phyloP scores from a whole-genome alignment of 73 alveolate genomes.

The Paramecium biaurelia region DNA sequence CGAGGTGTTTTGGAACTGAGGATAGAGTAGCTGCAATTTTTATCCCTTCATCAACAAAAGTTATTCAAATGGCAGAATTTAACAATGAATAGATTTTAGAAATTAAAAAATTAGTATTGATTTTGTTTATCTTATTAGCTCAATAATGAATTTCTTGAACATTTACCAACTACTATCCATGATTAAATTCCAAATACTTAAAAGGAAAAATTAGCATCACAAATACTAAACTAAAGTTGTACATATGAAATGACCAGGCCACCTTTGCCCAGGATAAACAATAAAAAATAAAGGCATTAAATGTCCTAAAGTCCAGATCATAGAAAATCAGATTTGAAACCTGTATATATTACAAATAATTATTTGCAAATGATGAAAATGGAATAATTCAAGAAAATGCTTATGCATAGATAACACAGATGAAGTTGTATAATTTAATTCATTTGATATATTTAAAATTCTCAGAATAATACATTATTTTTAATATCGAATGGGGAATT shows the following conservation, averaged over 20 bases:
- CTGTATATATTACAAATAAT: not conserved
- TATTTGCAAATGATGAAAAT: not conserved
- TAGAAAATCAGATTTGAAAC: not conserved
- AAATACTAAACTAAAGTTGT: not conserved
- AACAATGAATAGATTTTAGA: slow-evolving; percentile 20
- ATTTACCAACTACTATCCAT: not conserved
- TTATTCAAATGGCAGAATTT: not conserved
- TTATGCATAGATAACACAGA: not conserved
- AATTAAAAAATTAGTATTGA: not conserved
- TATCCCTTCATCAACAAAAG: not conserved
- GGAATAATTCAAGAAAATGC: not conserved
- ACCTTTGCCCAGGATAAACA: not conserved
- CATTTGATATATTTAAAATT: not conserved
- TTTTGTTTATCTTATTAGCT: not conserved
- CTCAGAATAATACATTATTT: not conserved
- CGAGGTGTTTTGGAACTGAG: slow-evolving; percentile 24
- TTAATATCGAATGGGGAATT: slow-evolving; percentile 8
- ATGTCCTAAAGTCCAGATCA: not conserved
- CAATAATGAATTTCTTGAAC: not conserved
- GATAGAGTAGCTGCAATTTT: not conserved
- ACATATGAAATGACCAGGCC: not conserved
- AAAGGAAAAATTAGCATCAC: not conserved
- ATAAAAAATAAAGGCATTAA: not conserved
- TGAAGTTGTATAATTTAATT: not conserved
- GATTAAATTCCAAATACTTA: not conserved